Evolutionary conservation across 164 flowering plant genomes (phyloP).

Genomic region (Chimonanthus praecox): DNA sequence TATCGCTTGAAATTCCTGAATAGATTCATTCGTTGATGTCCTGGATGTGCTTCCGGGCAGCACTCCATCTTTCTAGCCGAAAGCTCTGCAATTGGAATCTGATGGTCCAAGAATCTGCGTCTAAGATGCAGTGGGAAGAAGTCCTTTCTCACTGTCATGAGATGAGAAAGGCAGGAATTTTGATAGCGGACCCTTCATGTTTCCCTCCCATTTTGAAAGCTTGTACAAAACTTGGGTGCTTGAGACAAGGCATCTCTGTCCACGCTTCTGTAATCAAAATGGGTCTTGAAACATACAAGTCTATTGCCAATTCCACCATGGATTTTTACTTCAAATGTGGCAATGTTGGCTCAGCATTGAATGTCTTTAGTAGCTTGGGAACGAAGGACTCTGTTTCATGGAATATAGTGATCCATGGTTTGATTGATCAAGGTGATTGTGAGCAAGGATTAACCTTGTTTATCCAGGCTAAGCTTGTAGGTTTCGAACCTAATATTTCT

Average conservation of each 20-base stretch:
- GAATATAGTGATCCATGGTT: conserved; percentile 63
- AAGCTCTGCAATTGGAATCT: conserved; percentile 23
- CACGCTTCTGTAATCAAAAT: conserved; percentile 51
- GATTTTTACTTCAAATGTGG: conserved; percentile 63
- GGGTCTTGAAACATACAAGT: conserved; percentile 47
- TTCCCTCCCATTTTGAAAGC: conserved; percentile 56
- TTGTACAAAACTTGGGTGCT: conserved; percentile 30
- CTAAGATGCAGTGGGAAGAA: conserved; percentile 42
- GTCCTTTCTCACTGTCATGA: conserved; percentile 36
- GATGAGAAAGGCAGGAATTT: conserved; percentile 26
- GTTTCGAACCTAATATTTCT: conserved; percentile 61
- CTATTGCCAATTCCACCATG: conserved; percentile 53
- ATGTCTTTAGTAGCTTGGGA: conserved; percentile 34
- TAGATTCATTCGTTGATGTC: background rate
- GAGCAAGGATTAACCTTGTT: conserved; percentile 52
- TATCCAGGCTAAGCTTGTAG: conserved; percentile 34
- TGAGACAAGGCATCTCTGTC: conserved; percentile 36
- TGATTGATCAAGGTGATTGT: conserved; percentile 29
- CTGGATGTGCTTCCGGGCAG: conserved; percentile 24
- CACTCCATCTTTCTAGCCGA: conserved; percentile 1
- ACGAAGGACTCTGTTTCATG: conserved; percentile 64
- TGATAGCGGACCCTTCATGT: conserved; percentile 32
- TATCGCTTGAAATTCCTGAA: too few relatives aligned
- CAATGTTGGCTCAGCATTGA: conserved; percentile 27
- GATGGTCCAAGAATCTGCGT: conserved; percentile 31